Evolutionary conservation across 2,329 filamentous ascomycete genomes (phyloP), one percentile per base, ranked within the genome.

Genomic region (Aspergillus japonicus): DNA sequence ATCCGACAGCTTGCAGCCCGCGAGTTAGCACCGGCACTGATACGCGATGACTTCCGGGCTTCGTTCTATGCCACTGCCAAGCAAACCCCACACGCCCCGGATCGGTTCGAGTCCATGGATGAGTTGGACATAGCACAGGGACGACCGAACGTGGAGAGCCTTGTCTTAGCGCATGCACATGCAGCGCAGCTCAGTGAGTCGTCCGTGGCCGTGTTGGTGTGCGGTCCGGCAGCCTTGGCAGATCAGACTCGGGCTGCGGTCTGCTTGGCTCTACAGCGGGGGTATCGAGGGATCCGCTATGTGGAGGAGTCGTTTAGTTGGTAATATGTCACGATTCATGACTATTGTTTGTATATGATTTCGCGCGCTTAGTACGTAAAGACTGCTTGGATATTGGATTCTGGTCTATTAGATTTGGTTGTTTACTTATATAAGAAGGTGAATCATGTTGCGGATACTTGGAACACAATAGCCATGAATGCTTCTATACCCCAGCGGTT

Each of bases 231-330:
- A 0, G 70, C 68, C 1, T 79, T 82, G 79, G 79, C 78, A 11
- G 77, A 81, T 60, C 73, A 81, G 56, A 74, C 77, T 10, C 70
- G 80, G 26, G 73, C 65, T 21, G 75, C 77, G 12, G 75, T 78
- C 56, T 73, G 77, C 54, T 48, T 68, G 10, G 74, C 76, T 8
- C 68, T 75, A 68, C 66, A 66, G 52, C 65, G 69, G 50, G 75
- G 72, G 1, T 69, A 73, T 51, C 54, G 54, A 5, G 65, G 70
- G 0, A 67, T 82, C 10, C 74, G 77, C 53, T 82, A 81, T 64
- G 75, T 80, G 44, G 80, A 82, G 62, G 80, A 82, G 63, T 77
- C 75, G 12, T 82, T 81, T 62, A 75, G 60, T 29, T 75, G 72
- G 72, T 74, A 16, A 44, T 44, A n/a, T n/a, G 14, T 44, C 3